Base-by-base conservation (phyloP, 75 land plant species). In the Isoetes taiwanensis region DNA sequence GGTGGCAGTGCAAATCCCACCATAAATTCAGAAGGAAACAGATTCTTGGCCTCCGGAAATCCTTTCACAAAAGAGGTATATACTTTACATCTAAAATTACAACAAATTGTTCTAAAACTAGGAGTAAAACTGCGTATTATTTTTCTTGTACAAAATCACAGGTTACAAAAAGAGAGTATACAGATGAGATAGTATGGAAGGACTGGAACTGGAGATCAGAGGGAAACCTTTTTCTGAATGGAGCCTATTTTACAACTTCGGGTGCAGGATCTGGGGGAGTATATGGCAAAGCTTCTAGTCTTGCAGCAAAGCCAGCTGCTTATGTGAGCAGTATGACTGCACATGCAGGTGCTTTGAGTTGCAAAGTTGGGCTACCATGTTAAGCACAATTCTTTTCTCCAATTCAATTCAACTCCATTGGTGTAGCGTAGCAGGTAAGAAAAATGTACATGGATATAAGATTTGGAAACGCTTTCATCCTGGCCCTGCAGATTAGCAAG, bases 1-100 rank as follows among this genome's bases (percentile, higher is more conserved):
- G 90, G 90, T 5, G 90, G 90, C 27, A 85, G 85, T 46, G 79
- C 71, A 6, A 70, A 70, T 41, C 90, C 90, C 8, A 85, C 90
- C 48, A 78, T 85, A 32, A 70, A 72, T 32, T 81, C 85, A 70
- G 76, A 85, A 58, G 85, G 85, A n/a, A 85, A 85, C 50, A 66
- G 85, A 24, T 85, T 68, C 73, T 58, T 52, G 21, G 90, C 90
- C 1, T 77, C 85, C 20, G 8, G 43, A 5, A 42, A 82, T 54
- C 74, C 41, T 34, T 43, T 57, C 32, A 78, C 75, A 16, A 77
- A 72, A 54, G 78, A 85, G 78, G 88, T 83, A n/a, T n/a, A n/a
- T n/a, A n/a, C n/a, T 16, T n/a, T 46, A 46, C 50, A 19, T 46
- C 50, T 23, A 46, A 19, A n/a, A 19, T n/a, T 16, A 19, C 8